A percentile compares a stretch with the other conserved stretches of the same genome.
Conservation (phyloP, 129 eudicot species). For the Tagetes erecta region DNA sequence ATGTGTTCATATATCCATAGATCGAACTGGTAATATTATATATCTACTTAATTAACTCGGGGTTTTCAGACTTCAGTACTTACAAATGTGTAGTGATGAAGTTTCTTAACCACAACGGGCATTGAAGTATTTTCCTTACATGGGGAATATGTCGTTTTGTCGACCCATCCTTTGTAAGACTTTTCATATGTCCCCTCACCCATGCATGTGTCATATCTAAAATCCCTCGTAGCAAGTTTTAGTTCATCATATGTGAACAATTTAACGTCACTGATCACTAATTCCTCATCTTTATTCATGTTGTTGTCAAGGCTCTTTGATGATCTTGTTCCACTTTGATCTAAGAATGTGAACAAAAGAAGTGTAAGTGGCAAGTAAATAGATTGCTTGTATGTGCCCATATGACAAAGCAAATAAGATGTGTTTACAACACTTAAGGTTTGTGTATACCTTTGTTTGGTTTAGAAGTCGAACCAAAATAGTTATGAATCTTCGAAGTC, state of each 20-base stretch:
- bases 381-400: too few species aligned
- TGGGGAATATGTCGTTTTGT: slow-evolving; percentile 45
- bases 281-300: background rate
- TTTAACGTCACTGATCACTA: slow-evolving; percentile 36
- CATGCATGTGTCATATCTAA: slow-evolving; percentile 42
- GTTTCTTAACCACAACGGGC: slow-evolving; percentile 51
- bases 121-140: slow-evolving; percentile 33
- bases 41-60: background rate
- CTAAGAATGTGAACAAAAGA: background rate
- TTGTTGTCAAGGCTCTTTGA: background rate
- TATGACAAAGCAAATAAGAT: too few species aligned
- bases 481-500: slow-evolving; percentile 17
- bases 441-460: slow-evolving; percentile 16
- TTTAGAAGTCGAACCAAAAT: background rate
- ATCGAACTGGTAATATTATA: slow-evolving; percentile 21
- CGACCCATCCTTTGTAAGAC: slow-evolving; percentile 58
- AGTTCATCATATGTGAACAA: slow-evolving; percentile 40
- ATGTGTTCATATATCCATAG: background rate
- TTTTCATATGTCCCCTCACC: slow-evolving; percentile 53
- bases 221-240: slow-evolving; percentile 48
- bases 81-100: slow-evolving; percentile 38
- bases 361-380: background rate
- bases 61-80: slow-evolving; percentile 1
- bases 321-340: slow-evolving; percentile 4
- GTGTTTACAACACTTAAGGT: background rate